These are phyloP conservation scores for Apiotrichum porosum DNA, from an alignment of 1,284 basidiomycete species.

Conservation along the genomic window DNA sequence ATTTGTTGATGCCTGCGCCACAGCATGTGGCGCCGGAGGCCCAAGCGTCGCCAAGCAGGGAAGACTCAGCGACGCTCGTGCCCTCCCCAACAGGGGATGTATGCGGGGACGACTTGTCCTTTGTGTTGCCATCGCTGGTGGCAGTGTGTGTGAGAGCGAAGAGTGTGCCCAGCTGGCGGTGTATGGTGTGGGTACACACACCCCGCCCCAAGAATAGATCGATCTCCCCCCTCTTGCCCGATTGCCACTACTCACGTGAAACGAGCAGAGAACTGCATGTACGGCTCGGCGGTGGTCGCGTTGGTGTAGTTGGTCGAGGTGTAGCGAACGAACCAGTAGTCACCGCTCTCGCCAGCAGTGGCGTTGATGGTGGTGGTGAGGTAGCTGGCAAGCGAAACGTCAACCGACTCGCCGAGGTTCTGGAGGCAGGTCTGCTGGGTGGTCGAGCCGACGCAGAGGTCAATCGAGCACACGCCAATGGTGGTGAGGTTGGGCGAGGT, in stretches of 20 bases:
- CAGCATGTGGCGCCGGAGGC: not conserved
- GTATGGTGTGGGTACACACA: no score
- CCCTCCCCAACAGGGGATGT: no score
- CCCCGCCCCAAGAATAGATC: no score
- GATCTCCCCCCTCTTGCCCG: not conserved
- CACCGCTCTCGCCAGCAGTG: slow-evolving; percentile 57
- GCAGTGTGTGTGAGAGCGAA: no score
- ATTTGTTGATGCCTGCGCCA: not conserved
- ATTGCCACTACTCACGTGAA: slow-evolving; percentile 51
- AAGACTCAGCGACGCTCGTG: no score
- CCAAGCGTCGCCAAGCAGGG: no score
- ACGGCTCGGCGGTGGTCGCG: slow-evolving; percentile 45
- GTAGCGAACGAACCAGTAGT: slow-evolving; percentile 55
- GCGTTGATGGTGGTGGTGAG: slow-evolving; percentile 60
- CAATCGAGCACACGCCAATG: slow-evolving; percentile 61
- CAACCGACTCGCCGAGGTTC: slow-evolving; percentile 55
- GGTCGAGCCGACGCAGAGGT: slow-evolving; percentile 57
- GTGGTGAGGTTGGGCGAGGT: slow-evolving; percentile 54
- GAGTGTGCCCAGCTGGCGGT: no score
- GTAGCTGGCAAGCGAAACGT: slow-evolving; percentile 58
- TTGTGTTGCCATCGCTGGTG: no score
- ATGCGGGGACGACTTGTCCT: no score
- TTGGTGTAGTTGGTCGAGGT: slow-evolving; percentile 57
- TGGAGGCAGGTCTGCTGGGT: slow-evolving; percentile 60
- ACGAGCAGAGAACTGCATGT: slow-evolving; percentile 72